Base-by-base conservation (phyloP, 2,329 filamentous ascomycete genomes). In the Botrytis fabae region DNA sequence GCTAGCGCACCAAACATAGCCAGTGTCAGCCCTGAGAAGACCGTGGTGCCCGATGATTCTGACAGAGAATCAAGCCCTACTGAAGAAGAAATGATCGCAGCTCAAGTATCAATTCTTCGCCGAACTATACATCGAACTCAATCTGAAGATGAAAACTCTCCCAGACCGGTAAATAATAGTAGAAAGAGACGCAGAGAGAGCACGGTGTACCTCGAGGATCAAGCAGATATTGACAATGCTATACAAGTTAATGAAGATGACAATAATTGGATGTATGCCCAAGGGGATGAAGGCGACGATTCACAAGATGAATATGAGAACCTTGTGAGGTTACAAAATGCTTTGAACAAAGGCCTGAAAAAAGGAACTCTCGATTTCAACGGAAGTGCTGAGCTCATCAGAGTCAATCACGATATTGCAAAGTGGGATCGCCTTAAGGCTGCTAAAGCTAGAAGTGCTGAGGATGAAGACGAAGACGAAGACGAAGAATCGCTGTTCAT, bases 401-500 rank as follows among this genome's bases (percentile, higher is more conserved):
- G 62, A 12, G 14, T 59, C 22, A 68, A 28, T 2, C n/a, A 48
- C 9, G 60, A 57, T 28, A 28, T 72, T 44, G 51, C 28, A 40
- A 60, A 25, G 32, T 18, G 44, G 51, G 40, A 61, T 44, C 70
- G 70, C 40, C 62, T 72, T 4, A 54, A 25, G 28, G 51, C 48
- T 18, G 70, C 61, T 4, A 42, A 57, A 48, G 40, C 48, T 32
- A 44, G 57, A 35, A 16, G 25, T 14, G 32, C 9, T 18, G 48
- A 51, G 20, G n/a, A 48, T 38, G 22, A 42, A 9, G 28, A 22
- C 9, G 48, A 68, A 9, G 28, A 22, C 9, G 48, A 68, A 8
- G 71, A 75, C 44, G 73, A 54, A 12, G 74, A 78, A 3, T 32
- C 62, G n/a, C 32, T 78, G 16, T 78, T 78, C 44, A 28, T 78